Evolutionary conservation across 2,329 filamentous ascomycete genomes (phyloP).

Genomic region (Alternaria rosae): DNA sequence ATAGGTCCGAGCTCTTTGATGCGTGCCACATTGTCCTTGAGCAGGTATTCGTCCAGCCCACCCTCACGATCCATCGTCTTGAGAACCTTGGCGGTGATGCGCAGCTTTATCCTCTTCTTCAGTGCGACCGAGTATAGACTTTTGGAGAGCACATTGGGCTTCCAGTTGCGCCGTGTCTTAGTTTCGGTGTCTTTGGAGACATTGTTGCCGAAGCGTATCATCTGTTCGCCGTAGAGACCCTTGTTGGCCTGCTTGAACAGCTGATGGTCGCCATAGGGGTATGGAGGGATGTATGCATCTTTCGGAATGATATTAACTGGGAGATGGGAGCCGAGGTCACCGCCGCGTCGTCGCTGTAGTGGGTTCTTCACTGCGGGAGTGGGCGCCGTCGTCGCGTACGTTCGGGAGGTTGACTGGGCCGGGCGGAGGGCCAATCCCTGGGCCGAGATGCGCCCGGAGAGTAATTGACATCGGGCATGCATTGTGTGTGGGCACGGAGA

Average conservation of each 20-base stretch:
- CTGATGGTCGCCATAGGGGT: constrained; percentile 74
- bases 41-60: constrained; percentile 88
- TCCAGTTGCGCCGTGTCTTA: constrained; percentile 77
- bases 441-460: constrained; percentile 30
- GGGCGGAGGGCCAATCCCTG: constrained; percentile 17
- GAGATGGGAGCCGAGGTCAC: constrained; percentile 47
- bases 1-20: constrained; percentile 87
- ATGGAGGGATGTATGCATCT: constrained; percentile 55
- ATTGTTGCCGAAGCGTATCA: constrained; percentile 81
- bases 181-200: constrained; percentile 71
- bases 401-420: constrained; percentile 28
- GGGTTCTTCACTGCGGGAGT: constrained; percentile 32
- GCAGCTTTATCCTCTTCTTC: constrained; percentile 68
- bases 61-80: constrained; percentile 79
- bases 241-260: constrained; percentile 83
- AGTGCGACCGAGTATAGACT: constrained; percentile 71
- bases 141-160: constrained; percentile 74
- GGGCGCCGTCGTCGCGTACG: constrained; percentile 35
- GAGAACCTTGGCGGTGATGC: constrained; percentile 72
- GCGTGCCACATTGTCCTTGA: constrained; percentile 78
- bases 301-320: constrained; percentile 44
- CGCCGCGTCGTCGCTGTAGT: constrained; percentile 37
- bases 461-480: constrained; percentile 41
- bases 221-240: constrained; percentile 73
- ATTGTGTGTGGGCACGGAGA: constrained; percentile 24